A percentile compares a stretch with the other conserved stretches of the same genome.
These are phyloP conservation scores for Diaporthe velutina DNA, from an alignment of 2,329 filamentous ascomycete species.

Conservation along the genomic window DNA sequence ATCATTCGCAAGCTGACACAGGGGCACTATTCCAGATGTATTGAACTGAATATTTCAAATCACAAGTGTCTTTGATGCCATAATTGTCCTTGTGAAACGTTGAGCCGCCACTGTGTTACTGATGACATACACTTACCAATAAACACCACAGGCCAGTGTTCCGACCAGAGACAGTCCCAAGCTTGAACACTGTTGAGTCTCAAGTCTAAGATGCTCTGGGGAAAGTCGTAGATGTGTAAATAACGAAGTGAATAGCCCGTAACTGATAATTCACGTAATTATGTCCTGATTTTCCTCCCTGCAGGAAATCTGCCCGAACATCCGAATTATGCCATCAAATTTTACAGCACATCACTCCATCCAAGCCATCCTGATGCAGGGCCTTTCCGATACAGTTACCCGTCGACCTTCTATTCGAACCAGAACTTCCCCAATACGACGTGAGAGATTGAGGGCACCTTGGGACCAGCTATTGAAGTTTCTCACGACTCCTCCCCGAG, in stretches of 20 bases:
- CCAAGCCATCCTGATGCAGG: background rate
- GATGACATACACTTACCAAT: background rate
- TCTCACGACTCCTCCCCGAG: background rate
- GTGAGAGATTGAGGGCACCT: background rate
- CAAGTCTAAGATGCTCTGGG: background rate
- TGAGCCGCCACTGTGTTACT: background rate
- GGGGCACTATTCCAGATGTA: too few species aligned
- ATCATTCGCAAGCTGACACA: background rate
- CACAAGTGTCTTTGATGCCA: background rate
- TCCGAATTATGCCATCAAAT: background rate
- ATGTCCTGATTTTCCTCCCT: too few species aligned
- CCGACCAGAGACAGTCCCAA: background rate
- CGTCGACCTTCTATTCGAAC: too few species aligned
- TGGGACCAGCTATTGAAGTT: background rate
- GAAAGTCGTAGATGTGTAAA: background rate
- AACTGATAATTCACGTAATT: too few species aligned
- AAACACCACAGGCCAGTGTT: background rate
- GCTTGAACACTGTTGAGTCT: background rate
- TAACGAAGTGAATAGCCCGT: background rate
- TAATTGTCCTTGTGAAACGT: background rate
- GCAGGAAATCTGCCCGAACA: background rate
- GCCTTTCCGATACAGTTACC: too few species aligned
- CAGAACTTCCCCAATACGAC: background rate
- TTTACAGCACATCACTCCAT: too few species aligned
- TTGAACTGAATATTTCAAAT: background rate